Percentiles rank a stretch among this genome's conserved stretches.
phyloP scores from a whole-genome alignment of 176 grass and related monocot genomes.

The Triticum turgidum region DNA sequence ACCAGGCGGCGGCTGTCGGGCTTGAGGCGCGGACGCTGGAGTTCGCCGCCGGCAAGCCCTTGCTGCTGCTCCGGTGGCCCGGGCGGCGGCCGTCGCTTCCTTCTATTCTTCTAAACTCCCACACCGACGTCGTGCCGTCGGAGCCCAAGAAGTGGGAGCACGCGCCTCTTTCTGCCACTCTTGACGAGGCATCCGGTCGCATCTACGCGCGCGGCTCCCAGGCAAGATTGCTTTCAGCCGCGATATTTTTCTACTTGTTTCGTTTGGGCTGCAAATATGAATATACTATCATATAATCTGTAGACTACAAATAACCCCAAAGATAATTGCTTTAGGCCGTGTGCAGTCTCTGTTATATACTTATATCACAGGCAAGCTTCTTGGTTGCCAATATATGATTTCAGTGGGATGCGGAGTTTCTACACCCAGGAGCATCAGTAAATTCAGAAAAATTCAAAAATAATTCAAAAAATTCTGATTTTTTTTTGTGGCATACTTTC shows the following conservation, averaged over 20 bases:
- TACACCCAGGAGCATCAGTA: too few species aligned
- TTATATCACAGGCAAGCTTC: neutral
- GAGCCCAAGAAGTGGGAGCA: conserved; percentile 89
- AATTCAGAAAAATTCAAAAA: too few species aligned
- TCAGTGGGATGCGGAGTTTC: neutral
- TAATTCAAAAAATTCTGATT: too few species aligned
- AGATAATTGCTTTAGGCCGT: neutral
- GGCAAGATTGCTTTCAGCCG: conserved; percentile 25
- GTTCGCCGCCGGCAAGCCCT: conserved; percentile 63
- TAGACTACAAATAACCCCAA: neutral
- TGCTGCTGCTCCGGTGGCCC: conserved; percentile 78
- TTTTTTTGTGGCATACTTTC: too few species aligned
- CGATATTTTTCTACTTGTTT: neutral
- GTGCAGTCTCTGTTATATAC: neutral
- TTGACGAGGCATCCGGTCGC: conserved; percentile 56
- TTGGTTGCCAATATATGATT: neutral
- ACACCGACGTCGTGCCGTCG: conserved; percentile 91
- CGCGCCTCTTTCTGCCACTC: conserved; percentile 73
- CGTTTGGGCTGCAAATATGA: neutral
- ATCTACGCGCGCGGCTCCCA: conserved; percentile 91
- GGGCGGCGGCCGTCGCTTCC: conserved; percentile 59
- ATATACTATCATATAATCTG: neutral
- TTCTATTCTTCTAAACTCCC: conserved; percentile 84
- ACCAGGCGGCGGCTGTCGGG: conserved; percentile 44
- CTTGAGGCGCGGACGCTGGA: conserved; percentile 76